phyloP scores from a whole-genome alignment of 768 basidiomycete genomes.

The Amanita molliuscula region DNA sequence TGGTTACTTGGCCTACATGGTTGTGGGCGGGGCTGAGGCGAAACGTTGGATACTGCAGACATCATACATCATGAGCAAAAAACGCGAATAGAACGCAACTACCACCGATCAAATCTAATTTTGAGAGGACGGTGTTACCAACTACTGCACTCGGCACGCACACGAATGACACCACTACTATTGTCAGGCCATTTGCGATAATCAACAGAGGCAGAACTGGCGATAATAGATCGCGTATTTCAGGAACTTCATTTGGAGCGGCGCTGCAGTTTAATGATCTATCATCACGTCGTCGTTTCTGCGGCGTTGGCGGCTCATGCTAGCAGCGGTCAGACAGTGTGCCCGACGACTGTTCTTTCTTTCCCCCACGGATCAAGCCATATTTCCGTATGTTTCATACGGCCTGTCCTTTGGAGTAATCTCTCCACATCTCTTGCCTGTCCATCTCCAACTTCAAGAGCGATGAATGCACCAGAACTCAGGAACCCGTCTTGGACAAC shows the following conservation, averaged over 20 bases:
- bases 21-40: background rate
- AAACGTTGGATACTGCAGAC: background rate
- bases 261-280: background rate
- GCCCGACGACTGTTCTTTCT: slow-evolving; percentile 45
- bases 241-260: background rate
- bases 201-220: background rate
- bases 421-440: slow-evolving; percentile 56
- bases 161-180: background rate
- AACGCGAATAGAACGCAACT: background rate
- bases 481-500: slow-evolving; percentile 43
- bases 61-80: background rate
- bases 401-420: slow-evolving; percentile 42
- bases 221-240: background rate
- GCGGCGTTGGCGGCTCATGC: background rate
- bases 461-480: slow-evolving; percentile 43
- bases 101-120: background rate
- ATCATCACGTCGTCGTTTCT: background rate
- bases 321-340: background rate
- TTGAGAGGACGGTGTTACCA: background rate
- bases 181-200: too few relatives aligned
- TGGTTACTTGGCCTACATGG: background rate
- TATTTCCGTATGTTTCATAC: slow-evolving; percentile 42
- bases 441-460: slow-evolving; percentile 69
- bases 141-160: background rate
- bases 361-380: slow-evolving; percentile 80